Evolutionary conservation across 2,329 filamentous ascomycete genomes (phyloP).

Genomic region (Ophiostoma ips): DNA sequence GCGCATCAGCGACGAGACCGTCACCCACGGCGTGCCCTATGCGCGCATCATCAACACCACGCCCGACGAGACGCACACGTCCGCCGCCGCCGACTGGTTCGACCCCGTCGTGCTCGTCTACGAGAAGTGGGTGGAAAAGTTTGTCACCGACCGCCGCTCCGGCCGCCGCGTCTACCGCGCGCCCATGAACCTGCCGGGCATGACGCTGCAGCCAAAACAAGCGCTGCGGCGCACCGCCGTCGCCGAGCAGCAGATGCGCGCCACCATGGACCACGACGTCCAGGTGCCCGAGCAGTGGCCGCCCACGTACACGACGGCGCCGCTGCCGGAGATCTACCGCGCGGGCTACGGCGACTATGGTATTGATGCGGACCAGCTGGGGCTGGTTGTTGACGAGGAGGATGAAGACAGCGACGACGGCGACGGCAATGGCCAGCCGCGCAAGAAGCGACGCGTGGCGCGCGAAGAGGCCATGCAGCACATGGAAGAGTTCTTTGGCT

Average conservation of each 20-base stretch:
- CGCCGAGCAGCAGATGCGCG: not conserved
- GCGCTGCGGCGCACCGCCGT: not conserved
- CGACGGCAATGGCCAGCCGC: not conserved
- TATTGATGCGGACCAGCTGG: not conserved
- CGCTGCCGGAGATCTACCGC: not conserved
- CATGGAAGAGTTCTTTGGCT: constrained; percentile 1
- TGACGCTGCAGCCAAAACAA: not conserved
- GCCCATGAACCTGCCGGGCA: constrained; percentile 9
- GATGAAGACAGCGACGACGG: not conserved
- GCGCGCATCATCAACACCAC: constrained; percentile 8
- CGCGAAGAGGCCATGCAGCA: not conserved
- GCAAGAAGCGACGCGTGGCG: not conserved
- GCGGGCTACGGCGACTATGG: not conserved
- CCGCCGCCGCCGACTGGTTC: not conserved
- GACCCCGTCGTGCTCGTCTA: constrained; percentile 11
- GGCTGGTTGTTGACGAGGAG: not conserved
- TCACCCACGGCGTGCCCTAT: not conserved
- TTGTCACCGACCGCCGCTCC: not conserved
- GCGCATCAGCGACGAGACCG: constrained; percentile 1
- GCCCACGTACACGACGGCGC: not conserved
- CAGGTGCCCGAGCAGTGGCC: constrained; percentile 1
- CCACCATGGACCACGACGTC: not conserved
- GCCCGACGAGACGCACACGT: not conserved
- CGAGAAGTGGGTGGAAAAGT: constrained; percentile 12
- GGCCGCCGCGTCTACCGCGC: constrained; percentile 6